Evolutionary conservation across 768 basidiomycete species (phyloP), one percentile per base, ranked within the genome.

Genomic region (Boletus reticulatus): DNA sequence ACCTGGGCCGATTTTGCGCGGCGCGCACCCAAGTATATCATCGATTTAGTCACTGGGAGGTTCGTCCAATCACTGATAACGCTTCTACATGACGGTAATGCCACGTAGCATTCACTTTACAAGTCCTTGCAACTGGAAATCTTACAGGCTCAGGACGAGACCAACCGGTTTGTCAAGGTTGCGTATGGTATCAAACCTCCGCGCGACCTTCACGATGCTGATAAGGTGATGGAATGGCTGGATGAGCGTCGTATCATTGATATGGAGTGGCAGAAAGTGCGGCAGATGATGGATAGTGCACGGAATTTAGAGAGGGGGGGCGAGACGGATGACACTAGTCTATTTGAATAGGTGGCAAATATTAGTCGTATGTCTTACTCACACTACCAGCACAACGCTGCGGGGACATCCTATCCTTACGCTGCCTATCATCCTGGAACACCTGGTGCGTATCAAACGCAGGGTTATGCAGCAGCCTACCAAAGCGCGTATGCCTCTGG

Each of bases 11-110:
- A 34, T 92, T 91, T 65, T 94, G 91, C 67, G 90, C 87, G 4
- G 74, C 74, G 46, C 79, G 91, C 49, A 84, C 85, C 4, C 73
- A 69, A 49, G 81, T 84, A 17, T 94, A 81, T 62, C 91, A 93
- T 64, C 70, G 78, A 50, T 84, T 92, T 63, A 80, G 78, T 19
- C 91, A 94, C 63, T 94, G 91, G 91, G 90, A 92, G 83, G 91
- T 91, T 57, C 53, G 79, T 72, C 38, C 53, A 36, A 43, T 58
- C 29, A 34, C 36, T 14, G 36, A 37, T 16, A 22, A 17, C 39
- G 14, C 43, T 47, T 13, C 12, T 13, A 43, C 32, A 41, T 52
- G 55, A 57, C 13, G 32, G 37, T 55, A 53, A 66, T 20, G 53
- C n/a, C 37, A 27, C 38, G 5, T 51, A 93, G 92, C 78, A 88